Evolutionary conservation across 768 basidiomycete genomes (phyloP), one percentile per base, ranked within the genome.

Genomic region (Macrolepiota fuliginosa): DNA sequence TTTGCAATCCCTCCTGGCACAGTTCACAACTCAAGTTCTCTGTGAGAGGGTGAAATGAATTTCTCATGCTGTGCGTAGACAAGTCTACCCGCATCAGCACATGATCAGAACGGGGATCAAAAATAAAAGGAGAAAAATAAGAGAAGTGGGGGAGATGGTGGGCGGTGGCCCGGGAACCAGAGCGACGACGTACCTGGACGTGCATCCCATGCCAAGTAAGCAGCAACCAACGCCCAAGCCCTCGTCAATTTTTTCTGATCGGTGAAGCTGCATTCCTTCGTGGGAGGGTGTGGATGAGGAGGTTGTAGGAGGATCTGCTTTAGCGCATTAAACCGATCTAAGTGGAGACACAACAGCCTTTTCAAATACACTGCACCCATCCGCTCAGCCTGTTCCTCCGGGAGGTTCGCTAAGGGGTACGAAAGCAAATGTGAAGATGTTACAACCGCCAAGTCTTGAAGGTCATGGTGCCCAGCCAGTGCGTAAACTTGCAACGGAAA

Each of bases 301-400:
- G 73, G 72, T 15, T 61, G 62, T 1, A 74, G 54, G 22, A 76
- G 67, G 40, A 74, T 69, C 4, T 62, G 40, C 56, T 64, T 77
- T 53, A 78, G 68, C 9, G 71, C 71, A 13, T 72, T 70, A 22
- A 72, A 61, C n/a, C 79, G 73, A 11, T 64, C 63, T 35, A 73
- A 63, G 55, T 76, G 76, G 29, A 80, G 70, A 54, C 73, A 66
- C 53, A 76, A 67, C 12, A 80, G 72, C 25, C 75, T 68, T 40
- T 73, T 73, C 62, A 79, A 66, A 67, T 78, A 78, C 13, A 71
- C 36, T 3, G 77, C 64, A 0, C 78, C 77, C 63, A 79, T 77
- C 19, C 62, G 63, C 15, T 64, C 56, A 7, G 71, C 77, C 27
- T 72, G 57, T 17, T 69, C 72, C 58, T 79, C 76, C 2, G 73